phyloP scores from a whole-genome alignment of 2,329 filamentous ascomycete genomes.

The Corynespora cassiicola region DNA sequence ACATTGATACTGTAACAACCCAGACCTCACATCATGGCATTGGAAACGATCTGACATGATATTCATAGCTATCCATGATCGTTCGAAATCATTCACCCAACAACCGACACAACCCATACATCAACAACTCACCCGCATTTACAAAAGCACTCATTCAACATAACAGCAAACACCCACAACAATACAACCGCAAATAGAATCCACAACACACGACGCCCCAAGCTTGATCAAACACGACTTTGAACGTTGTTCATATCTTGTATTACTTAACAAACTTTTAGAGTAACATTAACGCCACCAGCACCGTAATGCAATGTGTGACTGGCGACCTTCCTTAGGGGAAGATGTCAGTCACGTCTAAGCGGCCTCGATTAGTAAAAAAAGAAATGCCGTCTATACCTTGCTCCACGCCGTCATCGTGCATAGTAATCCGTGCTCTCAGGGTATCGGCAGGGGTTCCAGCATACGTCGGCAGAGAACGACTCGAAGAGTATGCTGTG shows the following conservation, averaged over 20 bases:
- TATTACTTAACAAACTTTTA: slow-evolving; percentile 38
- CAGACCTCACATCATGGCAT: too few species aligned
- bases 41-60: too few species aligned
- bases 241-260: slow-evolving; percentile 22
- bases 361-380: slow-evolving; percentile 15
- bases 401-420: slow-evolving; percentile 10
- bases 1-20: too few species aligned
- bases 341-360: slow-evolving; percentile 8
- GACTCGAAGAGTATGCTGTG: slow-evolving; percentile 12
- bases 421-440: slow-evolving; percentile 23
- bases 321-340: slow-evolving; percentile 7
- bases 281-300: slow-evolving; percentile 24
- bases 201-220: too few species aligned
- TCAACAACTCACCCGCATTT: too few species aligned
- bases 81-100: too few species aligned
- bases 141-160: too few species aligned
- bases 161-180: too few species aligned
- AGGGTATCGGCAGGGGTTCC: slow-evolving; percentile 40
- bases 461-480: slow-evolving; percentile 28
- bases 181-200: too few species aligned
- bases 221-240: neutral
- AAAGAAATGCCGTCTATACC: slow-evolving; percentile 35
- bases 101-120: too few species aligned
- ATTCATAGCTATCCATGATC: too few species aligned
- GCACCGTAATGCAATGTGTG: slow-evolving; percentile 30